Evolutionary conservation across 2,329 filamentous ascomycete species (phyloP).

Genomic region (Emmonsia crescens): DNA sequence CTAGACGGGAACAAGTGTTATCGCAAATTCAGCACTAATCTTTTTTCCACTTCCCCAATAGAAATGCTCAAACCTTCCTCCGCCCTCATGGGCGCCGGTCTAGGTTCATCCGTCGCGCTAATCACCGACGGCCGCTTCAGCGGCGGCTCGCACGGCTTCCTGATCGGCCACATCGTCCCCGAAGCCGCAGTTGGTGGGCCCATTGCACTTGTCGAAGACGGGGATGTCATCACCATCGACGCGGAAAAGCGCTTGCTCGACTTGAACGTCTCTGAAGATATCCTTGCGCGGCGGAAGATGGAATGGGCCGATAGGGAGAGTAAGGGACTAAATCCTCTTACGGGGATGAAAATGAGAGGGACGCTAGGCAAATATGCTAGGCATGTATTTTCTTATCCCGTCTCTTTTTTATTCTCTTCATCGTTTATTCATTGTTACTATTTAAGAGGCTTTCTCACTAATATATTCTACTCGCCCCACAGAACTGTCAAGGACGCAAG

Average conservation of each 20-base stretch:
- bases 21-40: neutral
- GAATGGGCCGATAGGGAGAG: conserved; percentile 46
- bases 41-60: neutral
- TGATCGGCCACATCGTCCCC: conserved; percentile 55
- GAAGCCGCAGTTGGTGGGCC: conserved; percentile 84
- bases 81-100: conserved; percentile 62
- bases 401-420: neutral
- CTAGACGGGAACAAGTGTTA: neutral
- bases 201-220: conserved; percentile 69
- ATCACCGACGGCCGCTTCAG: conserved; percentile 72
- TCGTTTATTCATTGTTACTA: neutral
- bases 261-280: conserved; percentile 38
- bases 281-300: conserved; percentile 47
- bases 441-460: neutral
- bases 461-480: conserved; percentile 1
- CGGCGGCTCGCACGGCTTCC: conserved; percentile 47
- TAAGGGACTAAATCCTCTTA: conserved; percentile 35
- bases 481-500: conserved; percentile 37
- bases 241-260: conserved; percentile 45
- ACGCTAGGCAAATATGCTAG: conserved; percentile 61
- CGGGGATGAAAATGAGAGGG: conserved; percentile 49
- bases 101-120: conserved; percentile 58
- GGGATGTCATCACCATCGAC: conserved; percentile 77
- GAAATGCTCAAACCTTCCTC: conserved; percentile 65
- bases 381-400: conserved; percentile 15